Conservation (phyloP, 208 protist genomes). For the Acanthamoeba lenticulata region DNA sequence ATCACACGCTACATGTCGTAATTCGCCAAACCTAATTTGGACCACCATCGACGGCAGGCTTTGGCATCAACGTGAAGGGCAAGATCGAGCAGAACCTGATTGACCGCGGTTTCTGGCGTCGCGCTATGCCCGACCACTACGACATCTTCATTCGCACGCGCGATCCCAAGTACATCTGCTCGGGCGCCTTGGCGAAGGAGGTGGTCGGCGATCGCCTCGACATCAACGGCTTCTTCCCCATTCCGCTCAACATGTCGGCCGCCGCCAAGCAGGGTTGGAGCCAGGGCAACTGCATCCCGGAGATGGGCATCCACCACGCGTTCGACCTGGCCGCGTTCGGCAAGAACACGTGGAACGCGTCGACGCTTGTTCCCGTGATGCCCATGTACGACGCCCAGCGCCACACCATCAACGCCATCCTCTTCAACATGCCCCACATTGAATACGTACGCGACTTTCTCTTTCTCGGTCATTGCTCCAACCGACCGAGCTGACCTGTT, state of each 20-base stretch:
- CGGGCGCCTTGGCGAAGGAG: neutral
- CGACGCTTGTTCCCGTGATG: constrained; percentile 20
- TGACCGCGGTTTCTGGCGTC: neutral
- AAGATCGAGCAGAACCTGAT: neutral
- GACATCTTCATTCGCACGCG: constrained; percentile 18
- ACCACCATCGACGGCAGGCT: neutral
- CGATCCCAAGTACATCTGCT: constrained; percentile 5
- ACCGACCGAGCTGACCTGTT: neutral
- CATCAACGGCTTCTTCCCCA: constrained; percentile 29
- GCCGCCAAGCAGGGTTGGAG: neutral
- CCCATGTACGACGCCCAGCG: constrained; percentile 30
- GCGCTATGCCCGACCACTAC: neutral
- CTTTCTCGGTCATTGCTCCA: neutral
- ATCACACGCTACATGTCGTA: too few species aligned
- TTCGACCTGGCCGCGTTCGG: constrained; percentile 30
- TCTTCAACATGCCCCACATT: constrained; percentile 5
- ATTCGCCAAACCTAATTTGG: neutral
- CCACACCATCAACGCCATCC: constrained; percentile 41
- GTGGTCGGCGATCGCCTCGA: constrained; percentile 6
- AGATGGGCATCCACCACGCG: constrained; percentile 37
- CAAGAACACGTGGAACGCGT: constrained; percentile 23
- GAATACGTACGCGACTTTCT: neutral
- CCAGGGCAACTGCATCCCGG: constrained; percentile 4
- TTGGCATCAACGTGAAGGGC: neutral
- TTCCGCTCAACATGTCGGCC: neutral